Conservation (phyloP, 1,284 basidiomycete species). For the Crepidotus sp. region DNA sequence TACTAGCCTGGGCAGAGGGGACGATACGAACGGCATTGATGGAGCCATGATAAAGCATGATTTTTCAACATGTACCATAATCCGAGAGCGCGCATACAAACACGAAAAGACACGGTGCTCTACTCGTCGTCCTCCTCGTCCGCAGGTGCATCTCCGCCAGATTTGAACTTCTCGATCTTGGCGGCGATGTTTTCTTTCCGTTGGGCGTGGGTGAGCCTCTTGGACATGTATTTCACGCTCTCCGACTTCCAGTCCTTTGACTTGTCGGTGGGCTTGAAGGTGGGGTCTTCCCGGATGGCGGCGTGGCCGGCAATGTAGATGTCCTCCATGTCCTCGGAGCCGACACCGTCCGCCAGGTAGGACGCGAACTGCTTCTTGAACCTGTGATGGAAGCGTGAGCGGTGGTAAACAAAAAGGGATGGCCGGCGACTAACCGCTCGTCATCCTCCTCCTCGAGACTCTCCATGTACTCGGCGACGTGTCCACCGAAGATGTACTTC, state of each 20-base stretch:
- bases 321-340: slow-evolving; percentile 97
- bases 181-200: slow-evolving; percentile 69
- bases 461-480: slow-evolving; percentile 99
- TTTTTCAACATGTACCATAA: slow-evolving; percentile 10
- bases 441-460: slow-evolving; percentile 99
- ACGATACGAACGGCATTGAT: slow-evolving; percentile 32
- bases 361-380: slow-evolving; percentile 98
- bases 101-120: slow-evolving; percentile 20
- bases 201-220: slow-evolving; percentile 72
- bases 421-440: slow-evolving; percentile 45
- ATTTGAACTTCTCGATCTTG: slow-evolving; percentile 83
- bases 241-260: slow-evolving; percentile 90
- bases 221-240: slow-evolving; percentile 63
- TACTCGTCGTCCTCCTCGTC: slow-evolving; percentile 57
- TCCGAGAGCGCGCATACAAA: slow-evolving; percentile 6
- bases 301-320: slow-evolving; percentile 87
- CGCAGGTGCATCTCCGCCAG: slow-evolving; percentile 41
- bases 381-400: neutral
- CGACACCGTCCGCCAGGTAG: slow-evolving; percentile 93
- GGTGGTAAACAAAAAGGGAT: neutral
- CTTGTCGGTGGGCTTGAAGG: slow-evolving; percentile 90
- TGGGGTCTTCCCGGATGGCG: slow-evolving; percentile 92
- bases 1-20: slow-evolving; percentile 44
- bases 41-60: slow-evolving; percentile 16
- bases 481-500: slow-evolving; percentile 98